phyloP scores from a whole-genome alignment of 1,284 basidiomycete genomes.

The Tylopilus orsonianus region DNA sequence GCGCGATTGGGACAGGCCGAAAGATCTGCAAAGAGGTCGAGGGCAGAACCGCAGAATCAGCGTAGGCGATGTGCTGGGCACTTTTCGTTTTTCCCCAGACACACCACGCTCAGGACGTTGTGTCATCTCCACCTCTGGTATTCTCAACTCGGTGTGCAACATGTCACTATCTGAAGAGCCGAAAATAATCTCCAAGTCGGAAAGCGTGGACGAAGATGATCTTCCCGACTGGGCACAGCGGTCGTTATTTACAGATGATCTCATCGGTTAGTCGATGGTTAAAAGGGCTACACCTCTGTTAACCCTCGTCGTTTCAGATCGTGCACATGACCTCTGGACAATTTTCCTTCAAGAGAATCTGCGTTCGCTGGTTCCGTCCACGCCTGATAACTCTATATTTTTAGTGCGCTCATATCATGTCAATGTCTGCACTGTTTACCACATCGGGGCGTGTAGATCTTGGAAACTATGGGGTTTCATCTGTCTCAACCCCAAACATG shows the following conservation, averaged over 20 bases:
- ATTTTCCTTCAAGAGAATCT: slow-evolving; percentile 47
- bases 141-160: slow-evolving; percentile 48
- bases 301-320: slow-evolving; percentile 41
- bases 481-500: slow-evolving; percentile 72
- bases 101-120: slow-evolving; percentile 37
- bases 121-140: slow-evolving; percentile 49
- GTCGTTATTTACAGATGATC: slow-evolving; percentile 50
- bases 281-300: slow-evolving; percentile 1
- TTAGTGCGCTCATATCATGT: slow-evolving; percentile 70
- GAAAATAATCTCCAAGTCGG: slow-evolving; percentile 52
- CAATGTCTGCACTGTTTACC: slow-evolving; percentile 80
- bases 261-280: slow-evolving; percentile 49
- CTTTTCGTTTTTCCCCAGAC: slow-evolving; percentile 24
- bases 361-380: slow-evolving; percentile 42
- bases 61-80: slow-evolving; percentile 45
- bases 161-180: slow-evolving; percentile 61
- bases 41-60: slow-evolving; percentile 52
- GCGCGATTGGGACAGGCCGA: slow-evolving; percentile 55
- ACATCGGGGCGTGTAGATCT: slow-evolving; percentile 74
- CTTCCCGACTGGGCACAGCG: slow-evolving; percentile 75
- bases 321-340: slow-evolving; percentile 55
- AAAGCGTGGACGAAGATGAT: slow-evolving; percentile 42
- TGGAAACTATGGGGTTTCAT: slow-evolving; percentile 89
- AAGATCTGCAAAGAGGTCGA: slow-evolving; percentile 38
- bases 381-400: slow-evolving; percentile 44